Percentiles rank a stretch among this genome's conserved stretches.
Conservation (phyloP, 176 grass and related monocot species). For the Avena eriantha region DNA sequence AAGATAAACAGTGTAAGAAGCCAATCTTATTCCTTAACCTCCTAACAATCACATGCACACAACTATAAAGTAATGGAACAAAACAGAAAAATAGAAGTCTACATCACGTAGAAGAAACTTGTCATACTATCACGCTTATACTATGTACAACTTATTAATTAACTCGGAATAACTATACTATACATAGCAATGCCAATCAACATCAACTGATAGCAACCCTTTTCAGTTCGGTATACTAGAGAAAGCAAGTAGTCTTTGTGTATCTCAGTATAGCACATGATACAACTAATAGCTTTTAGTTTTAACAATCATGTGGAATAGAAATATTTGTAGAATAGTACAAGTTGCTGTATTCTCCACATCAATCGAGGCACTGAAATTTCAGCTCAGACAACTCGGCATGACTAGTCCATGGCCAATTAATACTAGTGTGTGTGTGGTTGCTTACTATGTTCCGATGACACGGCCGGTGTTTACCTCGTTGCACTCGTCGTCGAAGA, state of each 20-base stretch:
- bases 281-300: background rate
- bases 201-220: conserved; percentile 24
- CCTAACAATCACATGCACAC: conserved; percentile 29
- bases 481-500: no score
- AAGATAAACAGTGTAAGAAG: conserved; percentile 1
- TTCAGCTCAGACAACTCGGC: no score
- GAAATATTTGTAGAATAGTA: no score
- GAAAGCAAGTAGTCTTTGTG: conserved; percentile 28
- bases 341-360: no score
- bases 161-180: conserved; percentile 3
- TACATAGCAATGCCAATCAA: conserved; percentile 2
- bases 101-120: background rate
- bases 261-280: background rate
- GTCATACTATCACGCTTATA: background rate
- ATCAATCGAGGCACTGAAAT: no score
- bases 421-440: no score
- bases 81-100: conserved; percentile 15
- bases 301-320: no score
- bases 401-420: no score
- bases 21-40: conserved; percentile 21
- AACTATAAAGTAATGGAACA: conserved; percentile 13
- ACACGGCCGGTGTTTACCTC: no score
- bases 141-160: background rate
- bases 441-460: no score
- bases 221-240: conserved; percentile 19